phyloP scores from a whole-genome alignment of 345 rosid genomes.

The Ceriops zippeliana region DNA sequence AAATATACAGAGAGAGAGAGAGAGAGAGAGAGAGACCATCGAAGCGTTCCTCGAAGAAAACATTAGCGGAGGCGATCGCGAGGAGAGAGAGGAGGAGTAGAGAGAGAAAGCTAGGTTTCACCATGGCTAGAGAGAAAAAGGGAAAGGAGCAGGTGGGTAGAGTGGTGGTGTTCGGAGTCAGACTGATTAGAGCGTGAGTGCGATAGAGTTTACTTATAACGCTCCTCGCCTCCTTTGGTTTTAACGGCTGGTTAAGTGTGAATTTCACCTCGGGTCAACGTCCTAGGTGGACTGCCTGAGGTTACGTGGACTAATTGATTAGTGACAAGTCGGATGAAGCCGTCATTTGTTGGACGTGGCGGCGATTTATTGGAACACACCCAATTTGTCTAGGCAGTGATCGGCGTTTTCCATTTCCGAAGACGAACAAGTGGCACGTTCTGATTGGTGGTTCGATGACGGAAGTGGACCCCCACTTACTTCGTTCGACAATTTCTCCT shows the following conservation, averaged over 20 bases:
- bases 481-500: too few relatives aligned
- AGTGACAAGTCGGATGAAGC: neutral
- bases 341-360: conserved; percentile 21
- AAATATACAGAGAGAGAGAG: neutral
- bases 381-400: neutral
- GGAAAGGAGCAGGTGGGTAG: neutral
- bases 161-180: neutral
- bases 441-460: neutral
- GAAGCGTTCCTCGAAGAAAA: conserved; percentile 88
- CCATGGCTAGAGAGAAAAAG: conserved; percentile 15
- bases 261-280: neutral
- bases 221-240: neutral
- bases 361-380: conserved; percentile 12
- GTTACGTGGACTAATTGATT: conserved; percentile 1
- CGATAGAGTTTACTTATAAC: neutral
- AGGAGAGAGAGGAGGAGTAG: conserved; percentile 33
- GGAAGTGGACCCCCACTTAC: neutral
- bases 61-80: conserved; percentile 54
- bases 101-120: conserved; percentile 25
- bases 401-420: neutral
- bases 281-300: neutral
- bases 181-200: neutral
- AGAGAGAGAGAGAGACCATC: conserved; percentile 44
- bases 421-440: conserved; percentile 3
- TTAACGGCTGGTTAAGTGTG: neutral